These are phyloP conservation scores for Arthroderma sp. DNA, from an alignment of 2,329 filamentous ascomycete species.

Conservation along the genomic window DNA sequence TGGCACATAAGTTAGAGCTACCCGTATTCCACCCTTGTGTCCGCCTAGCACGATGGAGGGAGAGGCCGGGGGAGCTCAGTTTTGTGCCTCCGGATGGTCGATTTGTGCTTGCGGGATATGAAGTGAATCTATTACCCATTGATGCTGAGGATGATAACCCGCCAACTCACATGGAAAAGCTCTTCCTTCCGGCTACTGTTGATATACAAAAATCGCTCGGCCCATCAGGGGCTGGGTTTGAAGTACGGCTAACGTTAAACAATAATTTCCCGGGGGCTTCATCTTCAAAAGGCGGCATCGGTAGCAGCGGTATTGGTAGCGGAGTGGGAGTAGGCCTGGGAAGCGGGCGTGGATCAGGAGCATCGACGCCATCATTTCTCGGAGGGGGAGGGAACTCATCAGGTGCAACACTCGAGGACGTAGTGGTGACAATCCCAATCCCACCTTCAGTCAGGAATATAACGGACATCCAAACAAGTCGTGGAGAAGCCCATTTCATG, in stretches of 20 bases:
- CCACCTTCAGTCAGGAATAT: conserved; percentile 69
- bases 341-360: conserved; percentile 30
- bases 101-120: conserved; percentile 87
- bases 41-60: conserved; percentile 75
- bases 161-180: conserved; percentile 42
- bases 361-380: conserved; percentile 36
- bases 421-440: conserved; percentile 66
- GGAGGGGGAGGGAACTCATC: conserved; percentile 41
- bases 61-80: conserved; percentile 78
- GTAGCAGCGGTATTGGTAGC: conserved; percentile 16
- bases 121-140: conserved; percentile 75
- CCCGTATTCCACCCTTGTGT: conserved; percentile 97
- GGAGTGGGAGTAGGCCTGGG: conserved; percentile 10
- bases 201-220: conserved; percentile 75
- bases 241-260: conserved; percentile 63
- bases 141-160: conserved; percentile 44
- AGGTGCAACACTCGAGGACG: conserved; percentile 56
- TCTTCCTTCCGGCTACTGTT: conserved; percentile 70
- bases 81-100: conserved; percentile 91
- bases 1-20: conserved; percentile 63
- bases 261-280: conserved; percentile 46
- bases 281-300: conserved; percentile 21
- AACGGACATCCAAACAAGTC: conserved; percentile 64
- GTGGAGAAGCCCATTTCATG: conserved; percentile 72
- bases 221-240: conserved; percentile 65